These are phyloP conservation scores for Chenopodium quinoa DNA, from an alignment of 148 eudicot genomes.

Conservation along the genomic window DNA sequence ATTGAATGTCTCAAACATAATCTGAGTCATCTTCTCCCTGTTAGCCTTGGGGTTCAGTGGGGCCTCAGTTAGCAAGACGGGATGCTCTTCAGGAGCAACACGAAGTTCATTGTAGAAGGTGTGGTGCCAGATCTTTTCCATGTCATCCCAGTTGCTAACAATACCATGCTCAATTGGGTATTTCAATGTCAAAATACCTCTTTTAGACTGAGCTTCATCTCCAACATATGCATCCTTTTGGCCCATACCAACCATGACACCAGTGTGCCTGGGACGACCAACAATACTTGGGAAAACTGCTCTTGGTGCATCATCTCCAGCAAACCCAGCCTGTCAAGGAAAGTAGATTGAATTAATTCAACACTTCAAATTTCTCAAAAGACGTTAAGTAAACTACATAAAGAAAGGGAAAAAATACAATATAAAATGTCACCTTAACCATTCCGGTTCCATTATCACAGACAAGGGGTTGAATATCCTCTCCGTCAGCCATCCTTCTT, in stretches of 20 bases:
- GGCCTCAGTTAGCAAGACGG: constrained; percentile 57
- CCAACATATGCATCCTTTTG: constrained; percentile 38
- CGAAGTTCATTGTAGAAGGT: constrained; percentile 68
- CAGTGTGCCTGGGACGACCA: constrained; percentile 38
- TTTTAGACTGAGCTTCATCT: constrained; percentile 38
- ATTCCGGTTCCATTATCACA: constrained; percentile 40
- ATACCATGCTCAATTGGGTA: constrained; percentile 51
- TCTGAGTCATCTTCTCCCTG: constrained; percentile 58
- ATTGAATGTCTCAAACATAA: constrained; percentile 61
- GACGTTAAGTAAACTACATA: background rate
- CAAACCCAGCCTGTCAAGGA: constrained; percentile 29
- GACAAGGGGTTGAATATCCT: constrained; percentile 40
- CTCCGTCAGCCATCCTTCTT: constrained; percentile 30
- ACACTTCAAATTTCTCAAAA: background rate
- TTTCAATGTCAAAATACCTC: constrained; percentile 39
- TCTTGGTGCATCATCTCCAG: constrained; percentile 37
- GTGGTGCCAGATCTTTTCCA: constrained; percentile 74
- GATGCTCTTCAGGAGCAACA: constrained; percentile 66
- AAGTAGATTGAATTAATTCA: background rate
- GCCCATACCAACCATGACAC: constrained; percentile 41
- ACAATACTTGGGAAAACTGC: constrained; percentile 36
- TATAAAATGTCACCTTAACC: constrained; percentile 25
- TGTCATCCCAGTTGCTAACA: constrained; percentile 60
- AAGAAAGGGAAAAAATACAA: background rate
- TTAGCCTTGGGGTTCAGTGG: constrained; percentile 59